Base-by-base conservation (phyloP, 1,284 basidiomycete species). In the Pseudozyma pruni region DNA sequence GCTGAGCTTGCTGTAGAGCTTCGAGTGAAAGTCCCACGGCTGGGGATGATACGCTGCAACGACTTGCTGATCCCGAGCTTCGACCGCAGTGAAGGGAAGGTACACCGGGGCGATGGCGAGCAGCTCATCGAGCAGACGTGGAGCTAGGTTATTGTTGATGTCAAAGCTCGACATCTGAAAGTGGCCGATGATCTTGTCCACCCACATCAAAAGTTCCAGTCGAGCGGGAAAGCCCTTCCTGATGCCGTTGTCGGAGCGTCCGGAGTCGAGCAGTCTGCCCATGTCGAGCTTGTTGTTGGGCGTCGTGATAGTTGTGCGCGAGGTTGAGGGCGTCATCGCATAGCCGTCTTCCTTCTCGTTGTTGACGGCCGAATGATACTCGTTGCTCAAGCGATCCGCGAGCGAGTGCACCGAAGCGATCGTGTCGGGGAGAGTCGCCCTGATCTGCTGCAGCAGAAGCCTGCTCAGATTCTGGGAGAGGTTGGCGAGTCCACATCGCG, bases 401-500 rank as follows among this genome's bases (percentile, higher is more conserved):
- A 54, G 40, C 33, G 41, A 7, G 42, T 17, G 20, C 17, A 38
- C 27, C 1, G 53, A 47, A 3, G 19, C 31, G 39, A 56, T 34
- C 11, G 32, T 51, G n/a, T 14, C 19, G 3, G 53, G 53, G 2
- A 55, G 43, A 8, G 39, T 19, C 17, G 33, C 9, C 2, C 17
- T 37, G 39, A 47, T 51, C 22, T 55, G 47, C 25, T 55, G 23
- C 1, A 62, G 47, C 16, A 63, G 43, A 10, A 63, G 48, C 14
- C 35, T 41, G 39, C 60, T 56, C 8, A 63, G 53, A 32, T 43
- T 48, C 17, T 35, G 39, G 16, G 50, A 42, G 2, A 63, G 43
- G 17, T 35, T 55, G 33, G 51, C 43, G 8, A 63, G 33, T 0
- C 60, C 60, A n/a, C 60, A 63, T 8, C 48, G 25, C 8, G 48